Evolutionary conservation across 176 grass and related monocot genomes (phyloP).

Genomic region (Saccharum spontaneum): DNA sequence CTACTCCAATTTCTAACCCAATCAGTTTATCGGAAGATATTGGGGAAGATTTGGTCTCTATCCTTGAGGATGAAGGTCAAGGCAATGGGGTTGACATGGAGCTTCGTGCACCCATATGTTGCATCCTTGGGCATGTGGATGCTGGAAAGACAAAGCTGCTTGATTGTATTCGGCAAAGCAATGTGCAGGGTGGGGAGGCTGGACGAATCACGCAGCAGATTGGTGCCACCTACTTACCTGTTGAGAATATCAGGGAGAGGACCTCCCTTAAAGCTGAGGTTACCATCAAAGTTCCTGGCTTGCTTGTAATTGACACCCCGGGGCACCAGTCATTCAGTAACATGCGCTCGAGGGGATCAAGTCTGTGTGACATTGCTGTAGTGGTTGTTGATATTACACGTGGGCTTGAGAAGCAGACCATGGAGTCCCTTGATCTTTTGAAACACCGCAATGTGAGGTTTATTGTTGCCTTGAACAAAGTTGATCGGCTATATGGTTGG

Average conservation of each 20-base stretch:
- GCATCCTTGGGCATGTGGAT: constrained; percentile 43
- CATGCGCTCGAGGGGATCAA: constrained; percentile 64
- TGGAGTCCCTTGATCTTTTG: constrained; percentile 61
- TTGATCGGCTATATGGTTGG: constrained; percentile 79
- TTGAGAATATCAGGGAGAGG: constrained; percentile 67
- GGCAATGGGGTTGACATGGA: constrained; percentile 35
- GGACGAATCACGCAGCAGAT: constrained; percentile 79
- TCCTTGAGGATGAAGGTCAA: constrained; percentile 5
- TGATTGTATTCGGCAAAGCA: constrained; percentile 52
- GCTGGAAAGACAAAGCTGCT: constrained; percentile 73
- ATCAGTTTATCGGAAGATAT: not conserved
- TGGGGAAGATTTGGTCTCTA: not conserved
- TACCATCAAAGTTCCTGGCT: constrained; percentile 58
- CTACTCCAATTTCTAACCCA: not conserved
- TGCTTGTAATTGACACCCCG: constrained; percentile 78
- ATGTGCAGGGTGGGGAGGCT: constrained; percentile 51
- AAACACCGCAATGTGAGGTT: constrained; percentile 53
- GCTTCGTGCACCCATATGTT: constrained; percentile 38
- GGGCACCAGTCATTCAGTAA: constrained; percentile 74
- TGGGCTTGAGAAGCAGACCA: constrained; percentile 68
- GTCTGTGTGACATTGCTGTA: constrained; percentile 66
- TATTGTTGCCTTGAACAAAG: constrained; percentile 74
- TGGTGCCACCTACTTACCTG: constrained; percentile 66
- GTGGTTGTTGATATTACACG: constrained; percentile 65
- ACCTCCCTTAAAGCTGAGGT: constrained; percentile 49